Evolutionary conservation across 78 protist genomes (phyloP).

Genomic region (Dictyostelium purpureum): DNA sequence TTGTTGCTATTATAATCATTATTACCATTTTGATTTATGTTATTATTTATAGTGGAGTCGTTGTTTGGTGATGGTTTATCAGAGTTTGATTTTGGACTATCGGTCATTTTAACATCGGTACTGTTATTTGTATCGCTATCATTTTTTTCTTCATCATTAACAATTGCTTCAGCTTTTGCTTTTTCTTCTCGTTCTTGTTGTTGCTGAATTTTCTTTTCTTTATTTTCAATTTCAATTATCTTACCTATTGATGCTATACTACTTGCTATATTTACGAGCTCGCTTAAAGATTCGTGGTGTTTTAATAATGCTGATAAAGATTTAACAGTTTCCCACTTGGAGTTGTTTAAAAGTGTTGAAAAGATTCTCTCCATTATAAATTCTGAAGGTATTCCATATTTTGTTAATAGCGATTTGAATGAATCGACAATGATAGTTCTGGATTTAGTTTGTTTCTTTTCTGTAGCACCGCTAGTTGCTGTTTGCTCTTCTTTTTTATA

Average conservation of each 20-base stretch:
- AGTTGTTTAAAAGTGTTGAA: background rate
- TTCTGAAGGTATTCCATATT: slow-evolving; percentile 7
- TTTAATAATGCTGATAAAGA: background rate
- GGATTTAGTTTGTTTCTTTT: background rate
- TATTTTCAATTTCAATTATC: background rate
- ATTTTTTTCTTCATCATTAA: background rate
- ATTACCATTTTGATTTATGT: too few species aligned
- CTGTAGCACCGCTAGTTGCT: background rate
- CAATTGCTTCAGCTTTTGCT: background rate
- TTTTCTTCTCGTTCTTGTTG: background rate
- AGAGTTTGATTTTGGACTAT: background rate
- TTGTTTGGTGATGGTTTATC: background rate
- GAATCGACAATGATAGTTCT: background rate
- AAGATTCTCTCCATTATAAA: background rate
- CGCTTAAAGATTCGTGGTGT: background rate
- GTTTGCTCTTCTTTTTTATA: background rate
- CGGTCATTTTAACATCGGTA: background rate
- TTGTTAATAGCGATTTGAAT: background rate
- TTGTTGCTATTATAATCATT: background rate
- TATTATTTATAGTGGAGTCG: too few species aligned
- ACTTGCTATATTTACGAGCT: slow-evolving; percentile 6
- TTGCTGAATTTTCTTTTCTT: background rate
- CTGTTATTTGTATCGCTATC: background rate
- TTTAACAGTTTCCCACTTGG: slow-evolving; percentile 1
- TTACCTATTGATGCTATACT: background rate